These are phyloP conservation scores for Coniella lustricola DNA, from an alignment of 2,329 filamentous ascomycete species.

Conservation along the genomic window DNA sequence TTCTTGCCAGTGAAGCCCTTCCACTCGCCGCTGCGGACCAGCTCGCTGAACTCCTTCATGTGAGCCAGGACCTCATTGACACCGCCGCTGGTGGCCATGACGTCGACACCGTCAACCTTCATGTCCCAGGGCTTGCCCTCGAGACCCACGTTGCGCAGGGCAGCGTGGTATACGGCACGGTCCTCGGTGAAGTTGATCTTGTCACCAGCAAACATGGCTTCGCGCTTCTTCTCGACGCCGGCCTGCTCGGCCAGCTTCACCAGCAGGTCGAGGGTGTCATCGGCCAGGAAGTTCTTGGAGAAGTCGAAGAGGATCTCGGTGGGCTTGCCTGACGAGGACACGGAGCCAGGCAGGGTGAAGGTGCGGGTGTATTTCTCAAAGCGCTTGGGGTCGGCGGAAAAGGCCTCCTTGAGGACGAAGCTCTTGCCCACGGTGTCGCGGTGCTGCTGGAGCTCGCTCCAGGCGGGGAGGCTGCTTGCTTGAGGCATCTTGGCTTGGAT, in stretches of 20 bases:
- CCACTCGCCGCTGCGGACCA: slow-evolving; percentile 91
- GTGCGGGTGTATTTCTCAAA: slow-evolving; percentile 86
- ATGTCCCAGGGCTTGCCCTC: slow-evolving; percentile 56
- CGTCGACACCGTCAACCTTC: slow-evolving; percentile 84
- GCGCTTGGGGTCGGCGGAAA: slow-evolving; percentile 77
- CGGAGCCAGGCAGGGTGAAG: slow-evolving; percentile 72
- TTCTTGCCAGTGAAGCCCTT: slow-evolving; percentile 97
- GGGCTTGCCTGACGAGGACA: slow-evolving; percentile 47
- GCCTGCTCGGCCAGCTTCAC: slow-evolving; percentile 89
- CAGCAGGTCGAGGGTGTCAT: slow-evolving; percentile 82
- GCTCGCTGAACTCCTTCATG: slow-evolving; percentile 97
- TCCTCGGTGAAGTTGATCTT: slow-evolving; percentile 99
- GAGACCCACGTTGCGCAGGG: slow-evolving; percentile 74
- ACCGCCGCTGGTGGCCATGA: slow-evolving; percentile 81
- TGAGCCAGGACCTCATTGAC: slow-evolving; percentile 89
- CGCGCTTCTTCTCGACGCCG: slow-evolving; percentile 83
- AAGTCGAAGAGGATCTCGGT: slow-evolving; percentile 95
- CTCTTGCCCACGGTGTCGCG: slow-evolving; percentile 79
- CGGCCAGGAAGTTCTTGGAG: slow-evolving; percentile 96
- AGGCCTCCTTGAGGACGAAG: slow-evolving; percentile 90
- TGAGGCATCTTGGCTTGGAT: slow-evolving; percentile 59
- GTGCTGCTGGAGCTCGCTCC: slow-evolving; percentile 86
- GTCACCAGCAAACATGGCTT: slow-evolving; percentile 95
- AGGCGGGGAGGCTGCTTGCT: slow-evolving; percentile 77
- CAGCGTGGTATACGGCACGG: slow-evolving; percentile 91